phyloP scores from a whole-genome alignment of 257 asterid species.

The Solanum sejunctum region DNA sequence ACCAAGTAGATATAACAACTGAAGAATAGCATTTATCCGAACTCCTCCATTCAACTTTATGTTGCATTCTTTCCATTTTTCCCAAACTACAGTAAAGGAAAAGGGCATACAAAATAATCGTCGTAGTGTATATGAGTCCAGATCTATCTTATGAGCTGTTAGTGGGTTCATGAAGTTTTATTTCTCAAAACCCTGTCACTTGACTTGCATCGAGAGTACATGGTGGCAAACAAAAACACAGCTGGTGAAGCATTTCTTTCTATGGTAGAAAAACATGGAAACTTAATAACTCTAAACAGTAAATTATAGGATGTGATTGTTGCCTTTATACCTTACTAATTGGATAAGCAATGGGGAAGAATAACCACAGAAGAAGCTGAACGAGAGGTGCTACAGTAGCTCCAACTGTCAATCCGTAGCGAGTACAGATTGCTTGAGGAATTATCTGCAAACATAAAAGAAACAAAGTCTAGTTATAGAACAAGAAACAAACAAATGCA shows the following conservation, averaged over 20 bases:
- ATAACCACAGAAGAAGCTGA: constrained; percentile 79
- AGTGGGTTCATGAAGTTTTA: neutral
- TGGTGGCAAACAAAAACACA: neutral
- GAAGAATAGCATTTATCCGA: neutral
- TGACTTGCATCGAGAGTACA: neutral
- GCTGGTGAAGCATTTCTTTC: neutral
- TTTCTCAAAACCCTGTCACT: neutral
- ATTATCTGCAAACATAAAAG: constrained; percentile 44
- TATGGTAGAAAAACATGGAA: neutral
- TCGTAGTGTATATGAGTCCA: neutral
- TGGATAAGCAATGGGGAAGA: constrained; percentile 86
- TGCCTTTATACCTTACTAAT: constrained; percentile 70
- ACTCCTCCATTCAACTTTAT: neutral
- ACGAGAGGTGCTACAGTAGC: constrained; percentile 85
- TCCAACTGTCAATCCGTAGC: constrained; percentile 88
- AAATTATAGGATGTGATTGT: neutral
- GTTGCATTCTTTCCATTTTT: neutral
- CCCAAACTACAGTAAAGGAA: neutral
- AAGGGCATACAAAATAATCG: neutral
- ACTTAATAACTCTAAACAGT: neutral
- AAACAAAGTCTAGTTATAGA: neutral
- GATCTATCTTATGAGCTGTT: neutral
- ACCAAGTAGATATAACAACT: neutral
- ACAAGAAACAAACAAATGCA: neutral
- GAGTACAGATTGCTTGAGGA: constrained; percentile 98